Conservation (phyloP, 306 rosid species). For the Begonia loranthoides region DNA sequence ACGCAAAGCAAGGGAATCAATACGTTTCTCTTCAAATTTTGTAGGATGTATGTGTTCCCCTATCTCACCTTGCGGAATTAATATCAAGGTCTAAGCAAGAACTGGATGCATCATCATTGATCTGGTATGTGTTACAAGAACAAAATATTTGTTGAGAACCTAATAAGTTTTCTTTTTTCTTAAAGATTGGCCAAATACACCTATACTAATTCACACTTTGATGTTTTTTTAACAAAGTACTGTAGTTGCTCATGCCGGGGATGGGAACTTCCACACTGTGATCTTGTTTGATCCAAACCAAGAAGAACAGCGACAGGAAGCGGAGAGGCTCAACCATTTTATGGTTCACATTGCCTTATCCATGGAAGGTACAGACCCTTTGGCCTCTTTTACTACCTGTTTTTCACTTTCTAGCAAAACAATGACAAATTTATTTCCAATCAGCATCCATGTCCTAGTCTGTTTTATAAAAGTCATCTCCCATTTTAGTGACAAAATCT, state of each 20-base stretch:
- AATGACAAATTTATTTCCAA: too few species aligned
- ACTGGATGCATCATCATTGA: conserved; percentile 66
- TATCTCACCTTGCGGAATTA: conserved; percentile 76
- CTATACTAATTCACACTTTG: too few species aligned
- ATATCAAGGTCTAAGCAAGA: conserved; percentile 69
- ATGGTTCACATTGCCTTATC: conserved; percentile 83
- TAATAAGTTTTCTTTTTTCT: not conserved
- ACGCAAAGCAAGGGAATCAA: not conserved
- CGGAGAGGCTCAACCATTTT: conserved; percentile 66
- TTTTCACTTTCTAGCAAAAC: too few species aligned
- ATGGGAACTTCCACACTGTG: conserved; percentile 85
- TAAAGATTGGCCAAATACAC: conserved; percentile 22
- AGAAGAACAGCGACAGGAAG: conserved; percentile 63
- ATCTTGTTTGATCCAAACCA: conserved; percentile 64
- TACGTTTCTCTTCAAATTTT: conserved; percentile 3
- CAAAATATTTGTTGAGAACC: conserved; percentile 1
- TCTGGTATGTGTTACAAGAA: conserved; percentile 47
- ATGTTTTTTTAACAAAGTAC: conserved; percentile 16
- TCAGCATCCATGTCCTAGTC: too few species aligned
- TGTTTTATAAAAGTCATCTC: too few species aligned
- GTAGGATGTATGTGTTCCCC: conserved; percentile 93
- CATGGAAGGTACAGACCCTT: conserved; percentile 48
- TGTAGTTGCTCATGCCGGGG: conserved; percentile 91
- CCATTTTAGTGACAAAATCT: too few species aligned
- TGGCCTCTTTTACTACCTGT: not conserved